Base-by-base conservation (phyloP, 441 rosid species). In the Theobroma grandiflorum region DNA sequence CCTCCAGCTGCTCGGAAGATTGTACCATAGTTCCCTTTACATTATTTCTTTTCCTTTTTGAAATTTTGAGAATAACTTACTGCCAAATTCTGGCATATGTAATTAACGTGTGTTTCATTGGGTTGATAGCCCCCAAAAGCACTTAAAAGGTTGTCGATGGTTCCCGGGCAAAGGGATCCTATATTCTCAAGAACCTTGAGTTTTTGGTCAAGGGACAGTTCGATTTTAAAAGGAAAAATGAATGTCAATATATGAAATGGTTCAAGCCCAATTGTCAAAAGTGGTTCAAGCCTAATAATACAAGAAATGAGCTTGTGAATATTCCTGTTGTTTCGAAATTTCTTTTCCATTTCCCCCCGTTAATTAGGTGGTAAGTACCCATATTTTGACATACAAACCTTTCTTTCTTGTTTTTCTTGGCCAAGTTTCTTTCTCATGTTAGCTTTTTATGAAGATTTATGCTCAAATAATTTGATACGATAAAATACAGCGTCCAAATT, bases 11-110 rank as follows among this genome's bases (percentile, higher is more conserved):
- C 40, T 35, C 40, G 8, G 37, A 57, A 18, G 35, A 70, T 47
- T 85, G 87, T 84, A 76, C 49, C 79, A 80, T 83, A 84, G 65
- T 47, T 80, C 55, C 22, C 35, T 4, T 38, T 11, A 3, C 11
- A 15, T 4, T 16, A 2, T 10, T 68, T 16, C 43, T 49, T 59
- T 76, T 42, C 33, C 79, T 79, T 69, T 62, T 76, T 72, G 67
- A 78, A 82, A 80, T 80, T 84, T 82, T 83, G 69, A 45, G 72
- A 22, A 67, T 20, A 6, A 67, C 52, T 42, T 18, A 5, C 67
- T 14, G 42, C 52, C 47, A 40, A 37, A 40, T 40, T 66, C 72
- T 66, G 50, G 35, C 18, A 68, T 43, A 10, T 68, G 55, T 68
- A 65, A 38, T 38, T 38, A 65, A 38, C 4, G 49, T 8, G 26